Evolutionary conservation across 306 rosid genomes (phyloP).

Genomic region (Medicago ruthenica): DNA sequence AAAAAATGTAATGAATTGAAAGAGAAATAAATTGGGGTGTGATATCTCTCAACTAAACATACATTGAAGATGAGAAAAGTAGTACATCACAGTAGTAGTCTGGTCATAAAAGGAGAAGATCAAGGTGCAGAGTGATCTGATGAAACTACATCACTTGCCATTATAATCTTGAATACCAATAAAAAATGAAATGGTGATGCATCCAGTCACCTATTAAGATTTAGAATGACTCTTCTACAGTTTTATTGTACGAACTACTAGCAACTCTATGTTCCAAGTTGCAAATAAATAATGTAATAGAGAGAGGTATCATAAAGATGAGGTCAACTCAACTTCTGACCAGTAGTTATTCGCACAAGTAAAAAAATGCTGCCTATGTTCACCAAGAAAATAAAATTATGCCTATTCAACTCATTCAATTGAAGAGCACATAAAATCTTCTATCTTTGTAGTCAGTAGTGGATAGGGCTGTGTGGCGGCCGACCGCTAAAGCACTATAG

Average conservation of each 20-base stretch:
- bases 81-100: not conserved
- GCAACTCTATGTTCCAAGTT: not conserved
- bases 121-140: constrained; percentile 32
- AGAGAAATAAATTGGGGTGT: not conserved
- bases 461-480: not conserved
- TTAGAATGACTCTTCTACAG: not conserved
- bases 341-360: not conserved
- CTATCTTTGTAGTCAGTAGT: not conserved
- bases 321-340: constrained; percentile 26
- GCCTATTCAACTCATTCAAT: constrained; percentile 3
- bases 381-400: constrained; percentile 23
- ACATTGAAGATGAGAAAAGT: constrained; percentile 20
- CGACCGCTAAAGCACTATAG: not conserved
- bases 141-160: constrained; percentile 26
- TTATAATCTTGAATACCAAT: constrained; percentile 16
- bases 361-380: constrained; percentile 21
- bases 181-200: constrained; percentile 23
- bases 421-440: not conserved
- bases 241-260: constrained; percentile 8
- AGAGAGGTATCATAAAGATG: constrained; percentile 19
- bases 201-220: constrained; percentile 20
- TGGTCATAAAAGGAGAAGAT: constrained; percentile 5
- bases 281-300: constrained; percentile 13
- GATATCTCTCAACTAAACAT: constrained; percentile 19
- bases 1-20: constrained; percentile 18